A percentile compares a stretch with the other conserved stretches of the same genome.
These are phyloP conservation scores for Beauveria pseudobassiana DNA, from an alignment of 2,329 filamentous ascomycete genomes.

Conservation along the genomic window DNA sequence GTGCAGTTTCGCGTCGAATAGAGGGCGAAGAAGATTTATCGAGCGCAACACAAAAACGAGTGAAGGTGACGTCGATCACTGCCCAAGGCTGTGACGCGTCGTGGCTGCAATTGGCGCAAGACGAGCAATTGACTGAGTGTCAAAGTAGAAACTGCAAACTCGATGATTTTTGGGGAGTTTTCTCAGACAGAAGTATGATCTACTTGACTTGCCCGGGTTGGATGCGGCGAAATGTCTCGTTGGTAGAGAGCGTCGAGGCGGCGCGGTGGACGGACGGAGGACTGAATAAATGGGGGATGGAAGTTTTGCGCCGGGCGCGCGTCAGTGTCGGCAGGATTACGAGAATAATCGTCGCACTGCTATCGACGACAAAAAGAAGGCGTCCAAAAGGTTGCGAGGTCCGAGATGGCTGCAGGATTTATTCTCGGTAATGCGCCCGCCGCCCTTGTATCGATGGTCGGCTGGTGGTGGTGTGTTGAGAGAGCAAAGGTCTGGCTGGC, in stretches of 20 bases:
- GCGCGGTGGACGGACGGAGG: background rate
- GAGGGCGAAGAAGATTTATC: background rate
- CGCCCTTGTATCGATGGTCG: constrained; percentile 1
- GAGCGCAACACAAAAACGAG: background rate
- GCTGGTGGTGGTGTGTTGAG: constrained; percentile 6
- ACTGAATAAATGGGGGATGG: background rate
- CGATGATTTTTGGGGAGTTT: background rate
- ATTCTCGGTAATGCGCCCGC: constrained; percentile 10
- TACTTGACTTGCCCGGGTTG: background rate
- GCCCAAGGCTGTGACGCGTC: constrained; percentile 6
- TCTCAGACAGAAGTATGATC: too few species aligned
- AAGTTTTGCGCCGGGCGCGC: constrained; percentile 9
- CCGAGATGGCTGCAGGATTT: constrained; percentile 3
- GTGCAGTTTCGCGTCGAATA: background rate
- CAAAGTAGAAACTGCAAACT: background rate
- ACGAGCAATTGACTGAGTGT: background rate
- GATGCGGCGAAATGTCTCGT: background rate
- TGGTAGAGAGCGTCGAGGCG: background rate
- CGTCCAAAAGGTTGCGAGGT: background rate
- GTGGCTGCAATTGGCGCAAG: constrained; percentile 3
- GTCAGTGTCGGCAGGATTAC: background rate
- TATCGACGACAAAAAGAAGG: background rate
- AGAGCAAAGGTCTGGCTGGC: constrained; percentile 7
- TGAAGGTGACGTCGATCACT: background rate
- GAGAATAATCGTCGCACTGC: background rate